A percentile compares a stretch with the other conserved stretches of the same genome.
Evolutionary conservation across 306 rosid genomes (phyloP).

Genomic region (Gastrolobium bilobum): DNA sequence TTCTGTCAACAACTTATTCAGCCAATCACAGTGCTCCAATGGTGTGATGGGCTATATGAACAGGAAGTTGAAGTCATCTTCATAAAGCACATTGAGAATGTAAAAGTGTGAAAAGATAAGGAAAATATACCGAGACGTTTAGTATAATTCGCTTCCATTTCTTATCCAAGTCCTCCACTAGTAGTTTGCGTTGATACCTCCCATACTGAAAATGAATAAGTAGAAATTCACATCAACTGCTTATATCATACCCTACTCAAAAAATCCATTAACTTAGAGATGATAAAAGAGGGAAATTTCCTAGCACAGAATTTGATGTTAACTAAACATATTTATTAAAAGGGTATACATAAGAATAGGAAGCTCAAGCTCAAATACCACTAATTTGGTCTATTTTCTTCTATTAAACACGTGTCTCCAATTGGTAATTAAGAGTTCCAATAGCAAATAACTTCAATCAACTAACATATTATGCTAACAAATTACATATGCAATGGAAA

Average conservation of each 20-base stretch:
- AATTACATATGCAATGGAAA: background rate
- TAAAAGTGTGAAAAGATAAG: conserved; percentile 19
- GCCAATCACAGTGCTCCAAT: conserved; percentile 96
- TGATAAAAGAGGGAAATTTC: conserved; percentile 6
- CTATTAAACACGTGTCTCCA: conserved; percentile 11
- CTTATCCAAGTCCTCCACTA: conserved; percentile 87
- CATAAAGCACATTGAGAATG: conserved; percentile 23
- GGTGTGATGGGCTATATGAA: conserved; percentile 80
- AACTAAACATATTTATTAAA: background rate
- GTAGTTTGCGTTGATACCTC: conserved; percentile 72
- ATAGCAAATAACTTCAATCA: background rate
- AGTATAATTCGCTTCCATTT: conserved; percentile 82
- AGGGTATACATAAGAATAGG: background rate
- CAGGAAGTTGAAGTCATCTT: conserved; percentile 42
- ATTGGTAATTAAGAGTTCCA: conserved; percentile 7
- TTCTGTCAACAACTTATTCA: conserved; percentile 83
- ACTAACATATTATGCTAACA: conserved; percentile 29
- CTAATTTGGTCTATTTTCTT: conserved; percentile 14
- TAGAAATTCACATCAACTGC: conserved; percentile 43
- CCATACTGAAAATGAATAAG: conserved; percentile 78
- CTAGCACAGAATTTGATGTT: conserved; percentile 3
- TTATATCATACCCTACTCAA: conserved; percentile 9
- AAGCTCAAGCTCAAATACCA: conserved; percentile 29
- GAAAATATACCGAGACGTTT: conserved; percentile 67
- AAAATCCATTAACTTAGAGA: conserved; percentile 25